These are phyloP conservation scores for Entomortierella beljakovae DNA, from an alignment of 192 early-diverging fungal genomes.

Conservation along the genomic window DNA sequence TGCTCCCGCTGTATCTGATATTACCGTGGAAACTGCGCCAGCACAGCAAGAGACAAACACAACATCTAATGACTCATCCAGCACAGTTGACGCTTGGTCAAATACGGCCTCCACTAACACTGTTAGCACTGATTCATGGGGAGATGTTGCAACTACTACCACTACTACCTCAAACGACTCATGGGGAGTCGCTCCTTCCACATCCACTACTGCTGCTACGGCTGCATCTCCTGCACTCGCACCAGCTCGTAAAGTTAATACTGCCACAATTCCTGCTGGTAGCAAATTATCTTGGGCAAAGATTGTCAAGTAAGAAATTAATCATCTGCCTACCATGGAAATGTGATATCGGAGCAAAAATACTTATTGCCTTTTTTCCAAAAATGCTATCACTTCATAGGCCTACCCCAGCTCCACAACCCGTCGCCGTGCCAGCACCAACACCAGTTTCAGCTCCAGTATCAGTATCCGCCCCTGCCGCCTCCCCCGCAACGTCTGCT, in stretches of 20 bases:
- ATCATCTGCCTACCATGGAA: neutral
- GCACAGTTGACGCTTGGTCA: constrained; percentile 13
- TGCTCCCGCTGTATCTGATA: constrained; percentile 13
- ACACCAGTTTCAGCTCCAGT: constrained; percentile 43
- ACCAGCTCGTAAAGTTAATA: constrained; percentile 42
- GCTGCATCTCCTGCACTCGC: constrained; percentile 23
- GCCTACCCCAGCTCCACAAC: constrained; percentile 60
- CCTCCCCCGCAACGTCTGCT: constrained; percentile 2
- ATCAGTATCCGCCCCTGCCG: constrained; percentile 26
- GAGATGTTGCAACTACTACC: constrained; percentile 6
- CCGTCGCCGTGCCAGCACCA: constrained; percentile 33
- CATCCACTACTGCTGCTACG: constrained; percentile 27
- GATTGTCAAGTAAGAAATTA: constrained; percentile 66
- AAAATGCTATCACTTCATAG: constrained; percentile 6
- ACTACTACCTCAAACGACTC: constrained; percentile 16
- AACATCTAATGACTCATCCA: constrained; percentile 25
- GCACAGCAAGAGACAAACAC: constrained; percentile 4
- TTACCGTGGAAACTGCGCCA: constrained; percentile 9
- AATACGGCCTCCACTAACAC: constrained; percentile 15
- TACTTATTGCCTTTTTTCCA: neutral
- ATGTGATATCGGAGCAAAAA: no score
- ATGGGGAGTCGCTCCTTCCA: constrained; percentile 14
- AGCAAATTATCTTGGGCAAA: constrained; percentile 69
- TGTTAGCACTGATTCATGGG: constrained; percentile 32
- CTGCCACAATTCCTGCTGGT: constrained; percentile 53